These are phyloP conservation scores for Cytospora paraplurivora DNA, from an alignment of 2,329 filamentous ascomycete species.

Conservation along the genomic window DNA sequence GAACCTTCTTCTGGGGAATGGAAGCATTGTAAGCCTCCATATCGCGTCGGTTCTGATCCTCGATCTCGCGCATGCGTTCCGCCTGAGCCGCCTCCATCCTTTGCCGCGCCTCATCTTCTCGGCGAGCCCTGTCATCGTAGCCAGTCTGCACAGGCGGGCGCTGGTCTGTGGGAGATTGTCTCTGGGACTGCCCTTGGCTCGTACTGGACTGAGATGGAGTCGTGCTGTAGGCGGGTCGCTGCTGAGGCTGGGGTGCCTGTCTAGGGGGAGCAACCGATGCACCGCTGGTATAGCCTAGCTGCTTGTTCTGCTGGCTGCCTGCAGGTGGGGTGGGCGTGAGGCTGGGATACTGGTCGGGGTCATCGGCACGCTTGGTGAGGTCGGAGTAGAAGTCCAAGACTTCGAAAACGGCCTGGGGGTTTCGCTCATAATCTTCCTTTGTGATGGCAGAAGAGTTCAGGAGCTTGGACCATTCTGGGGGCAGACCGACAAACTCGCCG, in stretches of 20 bases:
- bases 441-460: slow-evolving; percentile 96
- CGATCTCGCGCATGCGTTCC: slow-evolving; percentile 56
- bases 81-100: slow-evolving; percentile 63
- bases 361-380: slow-evolving; percentile 73
- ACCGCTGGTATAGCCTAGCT: slow-evolving; percentile 60
- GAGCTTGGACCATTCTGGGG: slow-evolving; percentile 95
- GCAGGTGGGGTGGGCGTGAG: slow-evolving; percentile 68
- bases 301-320: slow-evolving; percentile 60
- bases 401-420: slow-evolving; percentile 83
- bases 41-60: slow-evolving; percentile 72
- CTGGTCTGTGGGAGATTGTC: slow-evolving; percentile 51
- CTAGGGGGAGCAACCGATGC: slow-evolving; percentile 68
- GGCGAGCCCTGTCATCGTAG: slow-evolving; percentile 53
- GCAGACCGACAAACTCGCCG: slow-evolving; percentile 91
- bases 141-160: slow-evolving; percentile 61
- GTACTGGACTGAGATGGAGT: slow-evolving; percentile 41
- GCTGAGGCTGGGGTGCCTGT: slow-evolving; percentile 56
- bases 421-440: slow-evolving; percentile 97
- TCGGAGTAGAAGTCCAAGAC: slow-evolving; percentile 85
- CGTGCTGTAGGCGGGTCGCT: slow-evolving; percentile 47
- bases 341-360: slow-evolving; percentile 68
- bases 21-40: slow-evolving; percentile 88
- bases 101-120: slow-evolving; percentile 58
- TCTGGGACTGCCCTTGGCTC: slow-evolving; percentile 43
- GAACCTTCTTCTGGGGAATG: slow-evolving; percentile 77